Evolutionary conservation across 1,284 basidiomycete genomes (phyloP), one percentile per base, ranked within the genome.

Genomic region (Irpex rosettiformis): DNA sequence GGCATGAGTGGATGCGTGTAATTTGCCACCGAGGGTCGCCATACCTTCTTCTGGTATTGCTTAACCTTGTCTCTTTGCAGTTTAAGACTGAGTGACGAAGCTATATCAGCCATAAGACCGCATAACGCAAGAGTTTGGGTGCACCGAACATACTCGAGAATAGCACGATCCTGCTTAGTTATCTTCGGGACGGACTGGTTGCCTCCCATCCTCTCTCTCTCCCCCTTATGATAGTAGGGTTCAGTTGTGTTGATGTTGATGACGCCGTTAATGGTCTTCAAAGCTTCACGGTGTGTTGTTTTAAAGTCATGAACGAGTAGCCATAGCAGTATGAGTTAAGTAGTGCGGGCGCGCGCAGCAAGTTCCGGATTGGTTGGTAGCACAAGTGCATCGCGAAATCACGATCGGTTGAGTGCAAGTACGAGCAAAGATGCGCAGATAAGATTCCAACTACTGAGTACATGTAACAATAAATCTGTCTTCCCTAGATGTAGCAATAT

Each of bases 31-130:
- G n/a, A n/a, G 11, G 11, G 3, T 6, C 10, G 8, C 2, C 27
- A 42, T 62, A 93, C 96, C 82, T 91, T 89, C 76, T 89, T 93
- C 82, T 96, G 95, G 69, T 98, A 99, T 72, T 96, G 94, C 71
- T 85, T 91, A 62, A 99, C 79, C 72, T 96, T 96, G 74, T 99
- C 97, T 48, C 97, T 82, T 73, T 99, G 96, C 53, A 97, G 75
- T 75, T 99, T 99, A 64, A 99, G 82, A 70, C 94, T 91, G 69
- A 37, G 33, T n/a, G 8, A 49, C 58, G 28, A 37, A 37, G 33
- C n/a, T n/a, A n/a, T n/a, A n/a, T n/a, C n/a, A n/a, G n/a, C n/a
- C n/a, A n/a, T n/a, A n/a, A n/a, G n/a, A n/a, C n/a, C n/a, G n/a
- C n/a, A n/a, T n/a, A n/a, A n/a, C n/a, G n/a, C n/a, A n/a, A n/a